Evolutionary conservation across 305 asterid species (phyloP).

Genomic region (Fraxinus ornus): DNA sequence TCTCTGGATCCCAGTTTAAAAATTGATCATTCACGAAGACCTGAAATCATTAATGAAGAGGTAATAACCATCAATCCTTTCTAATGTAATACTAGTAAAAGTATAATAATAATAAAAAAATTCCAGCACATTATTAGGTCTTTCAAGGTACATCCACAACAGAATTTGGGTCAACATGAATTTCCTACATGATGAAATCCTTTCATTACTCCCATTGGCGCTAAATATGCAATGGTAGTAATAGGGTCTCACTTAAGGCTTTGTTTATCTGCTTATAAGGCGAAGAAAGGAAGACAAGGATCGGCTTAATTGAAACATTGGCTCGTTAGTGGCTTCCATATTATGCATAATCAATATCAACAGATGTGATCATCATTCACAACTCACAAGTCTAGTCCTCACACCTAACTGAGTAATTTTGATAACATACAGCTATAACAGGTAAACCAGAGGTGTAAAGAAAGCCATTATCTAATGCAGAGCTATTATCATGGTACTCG

Average conservation of each 20-base stretch:
- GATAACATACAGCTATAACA: neutral
- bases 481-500: neutral
- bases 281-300: neutral
- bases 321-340: neutral
- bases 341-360: neutral
- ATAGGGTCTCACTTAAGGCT: neutral
- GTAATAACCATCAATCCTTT: neutral
- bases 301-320: neutral
- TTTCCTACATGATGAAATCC: neutral
- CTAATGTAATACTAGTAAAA: neutral
- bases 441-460: neutral
- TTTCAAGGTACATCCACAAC: neutral
- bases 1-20: conserved; percentile 94
- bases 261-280: neutral
- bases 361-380: neutral
- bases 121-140: neutral
- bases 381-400: neutral
- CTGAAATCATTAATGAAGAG: conserved; percentile 40
- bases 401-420: neutral
- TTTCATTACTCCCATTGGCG: neutral
- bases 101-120: neutral
- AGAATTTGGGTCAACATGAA: neutral
- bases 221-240: neutral
- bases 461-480: neutral
- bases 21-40: conserved; percentile 93